These are phyloP conservation scores for Calonectria pseudoreteaudii DNA, from an alignment of 2,329 filamentous ascomycete genomes.

Conservation along the genomic window DNA sequence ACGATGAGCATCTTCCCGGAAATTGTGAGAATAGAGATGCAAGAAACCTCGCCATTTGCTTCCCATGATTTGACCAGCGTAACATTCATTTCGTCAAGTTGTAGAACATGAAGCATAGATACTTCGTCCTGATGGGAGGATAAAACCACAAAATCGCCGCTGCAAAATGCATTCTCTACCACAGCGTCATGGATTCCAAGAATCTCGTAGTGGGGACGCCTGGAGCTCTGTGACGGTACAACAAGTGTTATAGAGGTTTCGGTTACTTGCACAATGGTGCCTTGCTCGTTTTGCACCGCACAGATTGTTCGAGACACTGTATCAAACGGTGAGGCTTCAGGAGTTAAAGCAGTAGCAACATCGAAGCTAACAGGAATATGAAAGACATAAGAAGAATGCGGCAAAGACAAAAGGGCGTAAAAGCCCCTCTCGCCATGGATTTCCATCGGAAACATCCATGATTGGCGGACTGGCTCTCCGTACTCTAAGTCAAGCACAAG, in stretches of 20 bases:
- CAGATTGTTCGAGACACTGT: slow-evolving; percentile 64
- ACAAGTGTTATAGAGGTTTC: slow-evolving; percentile 58
- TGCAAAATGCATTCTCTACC: slow-evolving; percentile 58
- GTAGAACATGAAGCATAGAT: slow-evolving; percentile 55
- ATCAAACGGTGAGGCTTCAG: slow-evolving; percentile 61
- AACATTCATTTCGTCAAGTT: slow-evolving; percentile 49
- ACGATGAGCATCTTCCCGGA: slow-evolving; percentile 44
- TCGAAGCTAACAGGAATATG: slow-evolving; percentile 61
- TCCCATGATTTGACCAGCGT: slow-evolving; percentile 46
- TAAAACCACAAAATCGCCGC: slow-evolving; percentile 54
- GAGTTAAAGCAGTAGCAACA: slow-evolving; percentile 56
- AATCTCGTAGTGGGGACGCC: neutral
- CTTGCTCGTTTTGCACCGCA: slow-evolving; percentile 50
- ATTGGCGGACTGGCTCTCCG: slow-evolving; percentile 60
- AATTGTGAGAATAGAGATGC: slow-evolving; percentile 52
- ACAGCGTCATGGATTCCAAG: slow-evolving; percentile 23
- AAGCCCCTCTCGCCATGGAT: slow-evolving; percentile 34
- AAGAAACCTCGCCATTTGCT: slow-evolving; percentile 62
- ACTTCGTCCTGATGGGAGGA: slow-evolving; percentile 52
- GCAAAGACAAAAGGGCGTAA: slow-evolving; percentile 60
- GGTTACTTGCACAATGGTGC: slow-evolving; percentile 66
- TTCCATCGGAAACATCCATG: slow-evolving; percentile 62
- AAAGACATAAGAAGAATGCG: slow-evolving; percentile 61
- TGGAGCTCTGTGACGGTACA: slow-evolving; percentile 51
- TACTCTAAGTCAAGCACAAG: slow-evolving; percentile 68